phyloP scores from a whole-genome alignment of 352 stramenopile species.

The Phytophthora citricola region DNA sequence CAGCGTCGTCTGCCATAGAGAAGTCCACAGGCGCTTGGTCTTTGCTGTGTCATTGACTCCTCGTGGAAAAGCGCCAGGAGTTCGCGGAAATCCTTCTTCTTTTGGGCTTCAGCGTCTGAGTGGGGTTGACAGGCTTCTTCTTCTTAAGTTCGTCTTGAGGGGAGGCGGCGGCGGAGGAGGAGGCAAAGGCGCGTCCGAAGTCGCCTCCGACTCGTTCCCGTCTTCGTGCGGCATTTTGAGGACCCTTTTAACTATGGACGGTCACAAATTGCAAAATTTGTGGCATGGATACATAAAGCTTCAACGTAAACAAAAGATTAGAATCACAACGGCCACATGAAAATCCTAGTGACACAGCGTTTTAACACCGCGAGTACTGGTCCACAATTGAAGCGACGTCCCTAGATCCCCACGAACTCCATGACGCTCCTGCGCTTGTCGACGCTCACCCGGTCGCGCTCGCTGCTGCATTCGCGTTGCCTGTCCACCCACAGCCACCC shows the following conservation, averaged over 20 bases:
- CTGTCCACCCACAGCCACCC: constrained; percentile 54
- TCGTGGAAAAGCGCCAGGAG: constrained; percentile 72
- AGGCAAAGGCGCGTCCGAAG: constrained; percentile 39
- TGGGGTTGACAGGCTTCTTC: constrained; percentile 18
- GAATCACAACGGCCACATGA: constrained; percentile 1
- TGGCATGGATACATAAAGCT: background rate
- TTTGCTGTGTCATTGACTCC: constrained; percentile 23
- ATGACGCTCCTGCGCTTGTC: constrained; percentile 42
- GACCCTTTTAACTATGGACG: no score
- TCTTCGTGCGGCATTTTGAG: constrained; percentile 1
- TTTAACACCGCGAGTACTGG: background rate
- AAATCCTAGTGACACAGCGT: background rate
- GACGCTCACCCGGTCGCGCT: constrained; percentile 24
- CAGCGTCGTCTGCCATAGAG: constrained; percentile 59
- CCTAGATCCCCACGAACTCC: background rate
- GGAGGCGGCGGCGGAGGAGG: constrained; percentile 48
- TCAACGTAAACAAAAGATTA: constrained; percentile 11
- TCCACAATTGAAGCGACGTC: constrained; percentile 18
- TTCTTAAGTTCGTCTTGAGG: constrained; percentile 38
- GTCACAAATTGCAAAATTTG: background rate
- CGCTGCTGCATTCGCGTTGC: constrained; percentile 35
- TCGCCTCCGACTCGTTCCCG: constrained; percentile 17
- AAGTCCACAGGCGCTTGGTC: constrained; percentile 41
- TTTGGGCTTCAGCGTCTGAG: constrained; percentile 30
- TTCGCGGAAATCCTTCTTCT: constrained; percentile 73